Evolutionary conservation across 371 early-diverging fungal species (phyloP).

Genomic region (Mucor lusitanicus): DNA sequence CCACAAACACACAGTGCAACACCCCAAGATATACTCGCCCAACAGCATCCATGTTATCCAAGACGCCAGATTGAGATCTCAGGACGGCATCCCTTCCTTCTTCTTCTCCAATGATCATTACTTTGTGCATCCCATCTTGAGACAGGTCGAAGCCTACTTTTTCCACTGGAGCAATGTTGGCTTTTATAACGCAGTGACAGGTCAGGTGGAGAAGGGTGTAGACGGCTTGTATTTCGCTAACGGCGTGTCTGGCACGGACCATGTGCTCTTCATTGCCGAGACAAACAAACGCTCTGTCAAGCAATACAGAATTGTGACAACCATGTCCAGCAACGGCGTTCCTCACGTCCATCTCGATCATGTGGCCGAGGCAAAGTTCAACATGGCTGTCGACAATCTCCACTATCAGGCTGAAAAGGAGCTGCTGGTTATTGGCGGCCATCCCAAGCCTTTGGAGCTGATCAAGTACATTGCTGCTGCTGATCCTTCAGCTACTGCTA

Average conservation of each 20-base stretch:
- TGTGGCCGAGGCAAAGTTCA: conserved; percentile 13
- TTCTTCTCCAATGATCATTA: conserved; percentile 42
- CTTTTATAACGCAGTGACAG: conserved; percentile 38
- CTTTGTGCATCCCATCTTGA: conserved; percentile 15
- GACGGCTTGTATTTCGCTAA: conserved; percentile 39
- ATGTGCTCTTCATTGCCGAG: conserved; percentile 37
- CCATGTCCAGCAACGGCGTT: background rate
- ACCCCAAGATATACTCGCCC: conserved; percentile 29
- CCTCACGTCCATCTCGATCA: conserved; percentile 17
- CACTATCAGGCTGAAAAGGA: conserved; percentile 21
- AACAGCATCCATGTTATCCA: conserved; percentile 35
- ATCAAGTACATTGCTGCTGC: conserved; percentile 12
- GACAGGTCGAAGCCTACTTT: conserved; percentile 30
- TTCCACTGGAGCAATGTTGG: conserved; percentile 27
- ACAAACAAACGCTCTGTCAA: conserved; percentile 19
- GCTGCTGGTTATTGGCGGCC: conserved; percentile 31
- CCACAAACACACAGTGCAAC: conserved; percentile 27
- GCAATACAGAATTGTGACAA: conserved; percentile 23
- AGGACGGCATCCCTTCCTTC: conserved; percentile 48
- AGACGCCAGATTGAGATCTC: conserved; percentile 19
- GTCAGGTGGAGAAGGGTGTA: conserved; percentile 20
- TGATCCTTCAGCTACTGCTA: background rate
- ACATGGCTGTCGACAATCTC: conserved; percentile 41
- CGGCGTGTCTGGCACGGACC: conserved; percentile 35
- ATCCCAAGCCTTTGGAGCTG: conserved; percentile 30